These are phyloP conservation scores for Phialocephala subalpina DNA, from an alignment of 2,329 filamentous ascomycete species.

Conservation along the genomic window DNA sequence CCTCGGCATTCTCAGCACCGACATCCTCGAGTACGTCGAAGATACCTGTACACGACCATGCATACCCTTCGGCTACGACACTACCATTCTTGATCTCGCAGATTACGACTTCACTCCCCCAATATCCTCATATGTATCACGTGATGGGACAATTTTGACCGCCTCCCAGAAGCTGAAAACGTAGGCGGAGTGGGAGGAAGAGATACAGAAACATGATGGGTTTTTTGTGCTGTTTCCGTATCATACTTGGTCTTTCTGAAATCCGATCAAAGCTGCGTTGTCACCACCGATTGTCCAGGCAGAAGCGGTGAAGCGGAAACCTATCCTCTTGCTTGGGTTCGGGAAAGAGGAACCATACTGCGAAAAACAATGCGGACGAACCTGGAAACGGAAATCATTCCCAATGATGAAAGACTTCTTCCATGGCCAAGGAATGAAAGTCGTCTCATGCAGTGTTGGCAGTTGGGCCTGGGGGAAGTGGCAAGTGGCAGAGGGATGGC, in stretches of 20 bases:
- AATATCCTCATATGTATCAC: background rate
- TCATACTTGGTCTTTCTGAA: constrained; percentile 18
- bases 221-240: constrained; percentile 17
- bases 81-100: constrained; percentile 12
- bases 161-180: background rate
- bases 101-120: constrained; percentile 4
- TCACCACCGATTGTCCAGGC: background rate
- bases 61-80: background rate
- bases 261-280: constrained; percentile 10
- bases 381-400: constrained; percentile 17
- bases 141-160: background rate
- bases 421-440: background rate
- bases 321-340: constrained; percentile 17
- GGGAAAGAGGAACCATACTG: constrained; percentile 16
- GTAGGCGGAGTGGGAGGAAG: constrained; percentile 6
- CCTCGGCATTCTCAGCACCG: constrained; percentile 15
- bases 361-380: constrained; percentile 3
- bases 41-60: background rate
- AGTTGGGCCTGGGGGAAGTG: background rate
- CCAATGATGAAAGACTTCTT: constrained; percentile 17
- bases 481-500: background rate
- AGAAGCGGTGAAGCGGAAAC: constrained; percentile 1
- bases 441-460: background rate
- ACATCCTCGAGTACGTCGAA: constrained; percentile 8
- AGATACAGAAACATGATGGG: constrained; percentile 7